Conservation (phyloP, 306 rosid species). For the Dalbergia cultrata region DNA sequence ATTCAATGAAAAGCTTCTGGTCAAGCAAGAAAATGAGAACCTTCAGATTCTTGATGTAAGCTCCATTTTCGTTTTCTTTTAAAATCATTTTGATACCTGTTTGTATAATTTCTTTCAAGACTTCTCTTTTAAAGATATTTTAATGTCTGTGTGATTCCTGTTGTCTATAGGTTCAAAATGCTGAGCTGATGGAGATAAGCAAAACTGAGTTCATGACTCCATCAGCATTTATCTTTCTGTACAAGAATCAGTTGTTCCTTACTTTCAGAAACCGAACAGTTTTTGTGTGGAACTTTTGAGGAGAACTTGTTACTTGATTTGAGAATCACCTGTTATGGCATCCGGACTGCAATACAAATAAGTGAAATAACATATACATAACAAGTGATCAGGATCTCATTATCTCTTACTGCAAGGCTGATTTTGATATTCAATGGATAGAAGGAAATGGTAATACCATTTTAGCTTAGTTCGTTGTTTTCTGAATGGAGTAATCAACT, state of each 20-base stretch:
- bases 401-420: slow-evolving; percentile 94
- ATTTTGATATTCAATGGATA: slow-evolving; percentile 76
- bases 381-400: slow-evolving; percentile 97
- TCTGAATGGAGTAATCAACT: slow-evolving; percentile 2
- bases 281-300: slow-evolving; percentile 96
- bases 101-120: neutral
- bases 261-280: slow-evolving; percentile 89
- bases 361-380: slow-evolving; percentile 87
- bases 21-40: slow-evolving; percentile 96
- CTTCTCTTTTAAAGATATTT: slow-evolving; percentile 12
- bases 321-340: slow-evolving; percentile 98
- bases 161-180: slow-evolving; percentile 73
- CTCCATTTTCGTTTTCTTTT: slow-evolving; percentile 5
- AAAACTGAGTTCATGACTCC: slow-evolving; percentile 91
- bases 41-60: slow-evolving; percentile 96
- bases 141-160: slow-evolving; percentile 12
- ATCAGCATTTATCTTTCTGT: slow-evolving; percentile 88
- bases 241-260: slow-evolving; percentile 89
- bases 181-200: slow-evolving; percentile 78
- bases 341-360: slow-evolving; percentile 96
- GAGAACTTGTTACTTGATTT: slow-evolving; percentile 93
- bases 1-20: slow-evolving; percentile 96
- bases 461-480: slow-evolving; percentile 25
- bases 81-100: too few relatives aligned
- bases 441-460: slow-evolving; percentile 79